Evolutionary conservation across 192 early-diverging fungal genomes (phyloP).

Genomic region (Piromyces finnis): DNA sequence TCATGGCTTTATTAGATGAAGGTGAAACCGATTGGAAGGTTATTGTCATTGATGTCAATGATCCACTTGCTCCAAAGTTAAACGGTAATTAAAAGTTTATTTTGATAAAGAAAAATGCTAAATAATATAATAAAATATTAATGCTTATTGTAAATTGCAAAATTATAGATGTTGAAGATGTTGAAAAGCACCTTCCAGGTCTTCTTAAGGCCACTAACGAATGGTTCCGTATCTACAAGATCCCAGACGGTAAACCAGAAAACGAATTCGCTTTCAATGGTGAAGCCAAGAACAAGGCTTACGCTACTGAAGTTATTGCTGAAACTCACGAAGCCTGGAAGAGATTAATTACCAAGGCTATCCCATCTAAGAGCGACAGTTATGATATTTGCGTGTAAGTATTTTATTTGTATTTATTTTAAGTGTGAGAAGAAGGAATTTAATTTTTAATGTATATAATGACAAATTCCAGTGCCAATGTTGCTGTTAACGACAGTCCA

Average conservation of each 20-base stretch:
- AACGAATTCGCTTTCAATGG: constrained; percentile 97
- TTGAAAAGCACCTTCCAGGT: constrained; percentile 92
- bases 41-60: constrained; percentile 92
- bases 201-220: constrained; percentile 91
- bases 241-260: constrained; percentile 98
- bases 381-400: constrained; percentile 57
- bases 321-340: constrained; percentile 93
- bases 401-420: not conserved
- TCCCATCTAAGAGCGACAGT: constrained; percentile 42
- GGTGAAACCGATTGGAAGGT: constrained; percentile 99
- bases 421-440: no score
- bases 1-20: constrained; percentile 97
- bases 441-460: no score
- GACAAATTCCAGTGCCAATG: constrained; percentile 27
- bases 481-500: constrained; percentile 51
- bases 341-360: constrained; percentile 45
- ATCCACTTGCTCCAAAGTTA: constrained; percentile 90
- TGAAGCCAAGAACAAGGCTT: constrained; percentile 54
- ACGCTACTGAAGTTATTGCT: constrained; percentile 73
- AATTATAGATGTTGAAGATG: constrained; percentile 89
- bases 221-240: constrained; percentile 99
- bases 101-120: not conserved
- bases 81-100: constrained; percentile 32
- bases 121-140: no score
- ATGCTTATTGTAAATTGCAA: no score